Percentiles rank a stretch among this genome's conserved stretches.
These are phyloP conservation scores for Penicillium sp. DNA, from an alignment of 2,329 filamentous ascomycete species.

Conservation along the genomic window DNA sequence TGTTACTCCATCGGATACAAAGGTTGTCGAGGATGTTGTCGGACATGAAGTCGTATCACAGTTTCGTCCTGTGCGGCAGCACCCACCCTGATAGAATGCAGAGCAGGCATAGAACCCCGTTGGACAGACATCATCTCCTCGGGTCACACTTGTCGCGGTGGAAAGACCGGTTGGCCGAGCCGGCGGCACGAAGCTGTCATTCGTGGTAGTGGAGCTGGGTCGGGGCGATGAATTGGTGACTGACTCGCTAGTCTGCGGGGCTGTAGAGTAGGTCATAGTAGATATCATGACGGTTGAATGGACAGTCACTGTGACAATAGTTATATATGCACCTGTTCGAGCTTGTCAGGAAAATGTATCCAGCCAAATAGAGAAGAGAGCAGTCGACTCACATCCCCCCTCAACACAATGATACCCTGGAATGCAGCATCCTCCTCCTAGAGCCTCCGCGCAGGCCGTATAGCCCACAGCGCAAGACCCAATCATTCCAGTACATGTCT, in stretches of 20 bases:
- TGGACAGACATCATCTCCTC: constrained; percentile 62
- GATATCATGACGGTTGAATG: constrained; percentile 33
- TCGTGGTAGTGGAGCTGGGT: constrained; percentile 39
- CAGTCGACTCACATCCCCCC: constrained; percentile 53
- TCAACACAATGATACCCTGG: constrained; percentile 60
- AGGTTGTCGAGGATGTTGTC: constrained; percentile 64
- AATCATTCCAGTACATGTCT: constrained; percentile 55
- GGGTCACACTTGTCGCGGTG: constrained; percentile 35
- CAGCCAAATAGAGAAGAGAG: not conserved
- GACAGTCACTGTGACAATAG: constrained; percentile 39
- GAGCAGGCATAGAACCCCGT: constrained; percentile 90
- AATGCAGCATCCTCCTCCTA: constrained; percentile 64
- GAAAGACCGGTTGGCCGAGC: constrained; percentile 41
- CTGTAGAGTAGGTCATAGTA: constrained; percentile 34
- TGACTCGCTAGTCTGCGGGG: constrained; percentile 15
- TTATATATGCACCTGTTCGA: constrained; percentile 34
- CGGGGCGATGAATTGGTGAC: constrained; percentile 24
- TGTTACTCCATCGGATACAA: constrained; percentile 67
- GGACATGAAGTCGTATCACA: constrained; percentile 82
- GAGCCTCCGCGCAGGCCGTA: constrained; percentile 54
- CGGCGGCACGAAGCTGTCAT: constrained; percentile 37
- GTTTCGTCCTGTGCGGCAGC: constrained; percentile 84
- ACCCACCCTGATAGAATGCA: constrained; percentile 77
- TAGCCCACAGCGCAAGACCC: constrained; percentile 56
- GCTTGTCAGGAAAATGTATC: not conserved